Evolutionary conservation across 73 alveolate species (phyloP), one percentile per base, ranked within the genome.

Genomic region (Durusdinium trenchii): DNA sequence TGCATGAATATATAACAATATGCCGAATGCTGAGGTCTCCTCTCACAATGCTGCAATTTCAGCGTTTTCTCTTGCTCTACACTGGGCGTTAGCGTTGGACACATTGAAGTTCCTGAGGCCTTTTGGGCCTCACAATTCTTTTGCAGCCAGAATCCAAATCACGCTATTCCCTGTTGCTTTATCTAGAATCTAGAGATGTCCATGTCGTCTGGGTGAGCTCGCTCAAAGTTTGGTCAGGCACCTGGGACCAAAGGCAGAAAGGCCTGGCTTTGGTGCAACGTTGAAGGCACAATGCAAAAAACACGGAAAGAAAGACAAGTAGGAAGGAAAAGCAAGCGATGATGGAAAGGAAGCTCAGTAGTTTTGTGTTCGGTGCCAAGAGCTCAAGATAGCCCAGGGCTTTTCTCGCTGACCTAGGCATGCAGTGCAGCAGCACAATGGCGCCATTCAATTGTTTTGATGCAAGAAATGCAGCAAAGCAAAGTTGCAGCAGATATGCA

Each of bases 161-260:
- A 57, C 69, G 73, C n/a, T 60, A 32, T n/a, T n/a, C n/a, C 30
- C 0, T 60, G 0, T 23, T 23, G 73, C 32, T n/a, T 73, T 48
- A 7, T 36, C 5, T 14, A 6, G 45, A 30, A 36, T 0, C n/a
- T 30, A 7, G 84, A 12, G 84, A 23, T 6, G 51, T n/a, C 84
- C 54, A 20, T 73, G 36, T 9, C 5, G 12, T 57, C 23, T 12
- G 16, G 67, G 35, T 32, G n/a, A 35, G 47, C 16, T 18, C 35
- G 51, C 51, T 4, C 46, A 30, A n/a, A 35, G 81, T 18, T 64
- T 12, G 18, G 42, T 36, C 48, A 86, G 95, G 95, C 95, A 61
- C 95, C 64, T 86, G 84, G 95, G 95, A 35, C 83, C 95, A 6
- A 57, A 46, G 40, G 95, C 95, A 12, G 95, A 86, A 35, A 45